These are phyloP conservation scores for Panicum virgatum DNA, from an alignment of 202 grass and related monocot genomes.

Conservation along the genomic window DNA sequence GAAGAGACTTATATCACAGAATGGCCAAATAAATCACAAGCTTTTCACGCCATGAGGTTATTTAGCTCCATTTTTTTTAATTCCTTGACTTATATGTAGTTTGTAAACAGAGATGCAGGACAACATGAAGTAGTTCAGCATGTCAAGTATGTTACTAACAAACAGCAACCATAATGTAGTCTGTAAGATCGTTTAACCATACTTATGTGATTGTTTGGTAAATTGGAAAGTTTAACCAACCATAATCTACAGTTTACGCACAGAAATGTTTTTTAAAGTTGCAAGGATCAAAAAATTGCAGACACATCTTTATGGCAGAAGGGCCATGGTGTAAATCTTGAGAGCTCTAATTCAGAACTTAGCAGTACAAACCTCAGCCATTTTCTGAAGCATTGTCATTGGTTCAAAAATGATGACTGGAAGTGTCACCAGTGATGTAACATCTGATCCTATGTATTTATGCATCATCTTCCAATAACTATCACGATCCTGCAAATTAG, in stretches of 20 bases:
- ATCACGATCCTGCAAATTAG: constrained; percentile 83
- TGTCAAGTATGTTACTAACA: not conserved
- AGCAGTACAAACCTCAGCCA: constrained; percentile 76
- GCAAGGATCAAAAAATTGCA: constrained; percentile 9
- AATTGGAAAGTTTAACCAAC: not conserved
- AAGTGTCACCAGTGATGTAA: constrained; percentile 97
- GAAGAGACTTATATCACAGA: constrained; percentile 16
- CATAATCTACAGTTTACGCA: not conserved
- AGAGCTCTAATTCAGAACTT: constrained; percentile 7
- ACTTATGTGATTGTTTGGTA: not conserved
- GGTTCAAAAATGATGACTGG: constrained; percentile 99
- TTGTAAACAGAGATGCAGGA: not conserved
- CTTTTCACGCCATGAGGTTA: not conserved
- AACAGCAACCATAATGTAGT: not conserved
- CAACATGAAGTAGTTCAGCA: not conserved
- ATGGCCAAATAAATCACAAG: not conserved
- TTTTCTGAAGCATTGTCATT: constrained; percentile 97
- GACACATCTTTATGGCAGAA: constrained; percentile 9
- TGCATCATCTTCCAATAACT: constrained; percentile 99
- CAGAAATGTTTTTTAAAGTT: not conserved
- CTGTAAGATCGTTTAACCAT: not conserved
- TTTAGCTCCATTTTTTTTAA: constrained; percentile 38
- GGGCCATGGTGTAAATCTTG: not conserved
- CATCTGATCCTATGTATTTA: constrained; percentile 96
- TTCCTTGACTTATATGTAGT: not conserved